phyloP scores from a whole-genome alignment of 495 filamentous ascomycete genomes.

The Glonium stellatum region DNA sequence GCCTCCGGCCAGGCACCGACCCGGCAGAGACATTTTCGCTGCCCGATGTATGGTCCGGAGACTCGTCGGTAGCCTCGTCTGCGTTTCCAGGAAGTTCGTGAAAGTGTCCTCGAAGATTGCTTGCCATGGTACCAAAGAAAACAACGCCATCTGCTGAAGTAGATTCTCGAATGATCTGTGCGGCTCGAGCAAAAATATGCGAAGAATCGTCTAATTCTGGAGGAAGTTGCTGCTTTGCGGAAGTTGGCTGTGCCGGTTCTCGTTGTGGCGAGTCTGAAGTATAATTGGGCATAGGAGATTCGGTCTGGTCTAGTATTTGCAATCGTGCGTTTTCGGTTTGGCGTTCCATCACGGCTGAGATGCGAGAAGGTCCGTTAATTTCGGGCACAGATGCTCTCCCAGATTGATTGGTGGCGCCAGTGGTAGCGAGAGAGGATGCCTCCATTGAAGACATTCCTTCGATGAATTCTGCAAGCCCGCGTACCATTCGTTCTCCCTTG shows the following conservation, averaged over 20 bases:
- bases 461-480: background rate
- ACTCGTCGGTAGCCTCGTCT: background rate
- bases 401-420: background rate
- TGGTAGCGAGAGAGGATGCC: background rate
- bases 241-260: background rate
- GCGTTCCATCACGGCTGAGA: background rate
- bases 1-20: background rate
- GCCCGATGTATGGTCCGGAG: background rate
- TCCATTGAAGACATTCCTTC: background rate
- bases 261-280: background rate
- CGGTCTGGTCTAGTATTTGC: background rate
- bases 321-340: background rate
- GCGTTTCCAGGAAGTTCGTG: background rate
- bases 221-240: background rate
- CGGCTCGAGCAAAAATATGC: background rate
- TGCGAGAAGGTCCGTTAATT: background rate
- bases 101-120: background rate
- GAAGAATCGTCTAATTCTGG: background rate
- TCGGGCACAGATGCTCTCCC: background rate
- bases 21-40: background rate
- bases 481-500: conserved; percentile 1
- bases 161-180: no score
- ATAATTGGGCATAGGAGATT: background rate
- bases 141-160: background rate
- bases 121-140: background rate